These are phyloP conservation scores for Malus hybrid DNA, from an alignment of 331 rosid genomes.

Conservation along the genomic window DNA sequence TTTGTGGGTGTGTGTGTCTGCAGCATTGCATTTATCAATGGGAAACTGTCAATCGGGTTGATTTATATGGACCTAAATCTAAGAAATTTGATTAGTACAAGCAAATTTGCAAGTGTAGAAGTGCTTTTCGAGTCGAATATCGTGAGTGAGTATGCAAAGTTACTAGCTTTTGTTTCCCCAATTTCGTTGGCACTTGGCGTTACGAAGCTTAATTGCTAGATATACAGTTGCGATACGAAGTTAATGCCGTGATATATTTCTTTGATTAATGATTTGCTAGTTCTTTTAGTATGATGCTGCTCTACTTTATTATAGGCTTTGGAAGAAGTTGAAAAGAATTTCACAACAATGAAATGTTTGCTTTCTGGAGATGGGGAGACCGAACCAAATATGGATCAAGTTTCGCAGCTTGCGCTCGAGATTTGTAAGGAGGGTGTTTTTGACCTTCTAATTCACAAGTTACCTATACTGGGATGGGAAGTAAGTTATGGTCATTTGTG, in stretches of 20 bases:
- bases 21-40: not conserved
- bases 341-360: conserved; percentile 72
- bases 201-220: not conserved
- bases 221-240: too few species aligned
- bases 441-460: conserved; percentile 66
- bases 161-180: not conserved
- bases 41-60: not conserved
- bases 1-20: not conserved
- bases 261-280: too few species aligned
- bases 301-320: conserved; percentile 46
- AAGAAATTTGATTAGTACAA: not conserved
- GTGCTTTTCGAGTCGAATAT: not conserved
- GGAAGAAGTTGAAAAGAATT: conserved; percentile 95
- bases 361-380: conserved; percentile 84
- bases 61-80: not conserved
- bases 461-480: conserved; percentile 89
- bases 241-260: too few species aligned
- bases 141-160: not conserved
- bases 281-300: too few species aligned
- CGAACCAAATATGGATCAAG: conserved; percentile 74
- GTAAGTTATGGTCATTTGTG: conserved; percentile 43
- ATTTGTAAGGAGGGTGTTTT: conserved; percentile 81
- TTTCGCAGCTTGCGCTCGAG: conserved; percentile 65
- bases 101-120: not conserved
- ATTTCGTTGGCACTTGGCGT: not conserved